These are phyloP conservation scores for Plasmodium inui DNA, from an alignment of 169 alveolate species.

Conservation along the genomic window DNA sequence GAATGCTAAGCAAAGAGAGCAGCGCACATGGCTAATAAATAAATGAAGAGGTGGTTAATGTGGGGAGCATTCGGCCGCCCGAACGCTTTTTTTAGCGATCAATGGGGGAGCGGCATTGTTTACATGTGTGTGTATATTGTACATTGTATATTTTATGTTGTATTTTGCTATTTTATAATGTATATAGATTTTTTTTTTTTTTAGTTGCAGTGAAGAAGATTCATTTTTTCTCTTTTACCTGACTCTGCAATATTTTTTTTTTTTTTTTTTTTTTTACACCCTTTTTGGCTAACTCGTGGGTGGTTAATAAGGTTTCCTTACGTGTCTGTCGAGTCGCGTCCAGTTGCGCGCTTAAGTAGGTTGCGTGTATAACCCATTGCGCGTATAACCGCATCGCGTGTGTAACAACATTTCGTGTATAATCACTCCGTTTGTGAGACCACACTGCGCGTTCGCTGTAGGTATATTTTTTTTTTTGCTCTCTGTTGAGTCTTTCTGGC, in stretches of 20 bases:
- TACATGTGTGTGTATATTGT: background rate
- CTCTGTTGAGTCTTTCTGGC: background rate
- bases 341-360: background rate
- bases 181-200: slow-evolving; percentile 5
- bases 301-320: background rate
- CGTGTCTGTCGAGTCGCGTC: background rate
- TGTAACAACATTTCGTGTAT: background rate
- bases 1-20: background rate
- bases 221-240: background rate
- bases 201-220: background rate
- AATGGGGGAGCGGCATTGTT: background rate
- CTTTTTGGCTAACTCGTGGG: background rate
- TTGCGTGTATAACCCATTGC: background rate
- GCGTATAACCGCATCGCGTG: background rate
- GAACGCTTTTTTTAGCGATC: background rate
- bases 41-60: background rate
- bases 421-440: background rate
- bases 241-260: slow-evolving; percentile 1
- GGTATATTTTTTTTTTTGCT: background rate
- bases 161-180: background rate
- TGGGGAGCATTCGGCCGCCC: background rate
- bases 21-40: background rate
- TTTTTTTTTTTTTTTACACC: background rate
- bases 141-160: background rate
- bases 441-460: background rate